phyloP scores from a whole-genome alignment of 2,329 filamentous ascomycete genomes.

The Hypoxylon sp. region DNA sequence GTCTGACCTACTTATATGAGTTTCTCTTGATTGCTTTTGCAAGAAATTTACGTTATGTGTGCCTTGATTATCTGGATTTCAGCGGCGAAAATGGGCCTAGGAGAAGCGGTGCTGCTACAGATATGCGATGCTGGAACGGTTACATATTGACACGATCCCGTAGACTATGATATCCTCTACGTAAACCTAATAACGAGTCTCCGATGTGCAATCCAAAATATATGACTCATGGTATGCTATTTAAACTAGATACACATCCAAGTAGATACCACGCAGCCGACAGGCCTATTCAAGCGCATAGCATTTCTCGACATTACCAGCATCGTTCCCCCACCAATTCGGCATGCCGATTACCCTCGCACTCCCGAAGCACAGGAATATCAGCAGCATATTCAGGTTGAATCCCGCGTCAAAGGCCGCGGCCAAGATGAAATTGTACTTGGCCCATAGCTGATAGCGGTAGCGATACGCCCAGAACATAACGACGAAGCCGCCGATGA shows the following conservation, averaged over 20 bases:
- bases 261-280: background rate
- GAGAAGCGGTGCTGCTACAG: too few relatives aligned
- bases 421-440: conserved; percentile 71
- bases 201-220: too few relatives aligned
- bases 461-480: conserved; percentile 70
- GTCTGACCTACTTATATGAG: too few relatives aligned
- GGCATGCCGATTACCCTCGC: conserved; percentile 70
- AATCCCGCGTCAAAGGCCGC: conserved; percentile 73
- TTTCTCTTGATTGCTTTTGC: too few relatives aligned
- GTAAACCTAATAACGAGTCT: too few relatives aligned
- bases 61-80: too few relatives aligned
- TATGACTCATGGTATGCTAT: too few relatives aligned
- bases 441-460: conserved; percentile 68
- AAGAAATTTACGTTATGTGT: too few relatives aligned
- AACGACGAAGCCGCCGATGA: conserved; percentile 70
- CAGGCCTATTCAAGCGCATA: conserved; percentile 60
- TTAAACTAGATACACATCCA: background rate
- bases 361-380: conserved; percentile 71
- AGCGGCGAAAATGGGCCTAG: too few relatives aligned
- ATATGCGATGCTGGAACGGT: too few relatives aligned
- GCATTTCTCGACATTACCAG: conserved; percentile 67
- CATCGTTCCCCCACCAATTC: conserved; percentile 74
- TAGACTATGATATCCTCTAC: too few relatives aligned
- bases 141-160: too few relatives aligned
- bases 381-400: conserved; percentile 70